Base-by-base conservation (phyloP, 2,329 filamentous ascomycete species). In the Fusarium pilosicola region DNA sequence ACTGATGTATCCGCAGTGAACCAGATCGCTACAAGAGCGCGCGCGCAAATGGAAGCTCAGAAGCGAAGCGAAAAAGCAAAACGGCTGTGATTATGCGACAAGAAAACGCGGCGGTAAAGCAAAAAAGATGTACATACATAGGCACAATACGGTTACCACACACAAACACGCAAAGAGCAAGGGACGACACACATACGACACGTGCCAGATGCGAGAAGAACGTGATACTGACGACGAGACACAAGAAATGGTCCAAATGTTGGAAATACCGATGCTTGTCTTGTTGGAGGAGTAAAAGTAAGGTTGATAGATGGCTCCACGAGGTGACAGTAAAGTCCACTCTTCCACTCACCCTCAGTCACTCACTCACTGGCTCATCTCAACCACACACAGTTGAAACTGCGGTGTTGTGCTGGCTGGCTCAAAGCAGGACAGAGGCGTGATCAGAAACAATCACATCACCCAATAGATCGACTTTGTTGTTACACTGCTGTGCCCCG, bases 401-500 rank as follows among this genome's bases (percentile, higher is more conserved):
- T 66, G 62, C 61, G 48, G 61, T 59, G 65, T 67, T 74, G 65
- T 57, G 65, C 65, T 73, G 64, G 49, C 28, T 26, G 49, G 49
- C 49, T 52, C 54, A 62, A 62, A 51, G 28, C 51, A 52, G 28
- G n/a, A 36, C 26, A 62, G 64, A 65, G 61, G 73, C 75, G 75
- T 77, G 73, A 76, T 75, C 69, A 67, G 63, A 57, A 66, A 73
- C 62, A 51, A 62, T 52, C 42, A 67, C 63, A 60, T 59, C 34
- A 44, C 46, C 70, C 73, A 73, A 69, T 69, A 44, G 65, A 70
- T 76, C 52, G 45, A 51, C 54, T 44, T 71, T 64, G 55, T 63
- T 61, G 68, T 75, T 74, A 59, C 69, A 61, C 71, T 62, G 60
- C 63, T 65, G 66, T 74, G 66, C 73, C 65, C 69, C 64, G 30